phyloP scores from a whole-genome alignment of 2,329 filamentous ascomycete species.

The Raffaelea ambrosiae region DNA sequence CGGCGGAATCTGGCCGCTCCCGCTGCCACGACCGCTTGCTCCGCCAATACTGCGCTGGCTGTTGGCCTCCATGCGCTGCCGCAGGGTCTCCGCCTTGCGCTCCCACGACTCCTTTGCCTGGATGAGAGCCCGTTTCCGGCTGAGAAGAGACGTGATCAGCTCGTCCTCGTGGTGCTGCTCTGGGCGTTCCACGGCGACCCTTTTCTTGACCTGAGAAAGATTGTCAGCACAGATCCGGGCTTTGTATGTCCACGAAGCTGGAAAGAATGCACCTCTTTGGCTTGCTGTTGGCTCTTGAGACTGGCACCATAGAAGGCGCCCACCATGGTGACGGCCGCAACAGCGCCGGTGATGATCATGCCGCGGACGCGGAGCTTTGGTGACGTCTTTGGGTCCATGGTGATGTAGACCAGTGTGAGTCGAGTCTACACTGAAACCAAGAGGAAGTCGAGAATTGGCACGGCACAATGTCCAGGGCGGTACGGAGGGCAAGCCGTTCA shows the following conservation, averaged over 20 bases:
- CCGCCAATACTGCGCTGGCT: too few relatives aligned
- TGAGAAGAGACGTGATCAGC: constrained; percentile 21
- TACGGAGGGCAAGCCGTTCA: not conserved
- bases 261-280: constrained; percentile 6
- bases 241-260: too few relatives aligned
- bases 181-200: constrained; percentile 11
- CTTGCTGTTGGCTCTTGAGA: constrained; percentile 21
- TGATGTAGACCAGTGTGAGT: not conserved
- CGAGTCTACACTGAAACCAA: not conserved
- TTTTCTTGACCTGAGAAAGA: constrained; percentile 9
- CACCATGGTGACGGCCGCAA: constrained; percentile 20
- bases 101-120: constrained; percentile 19
- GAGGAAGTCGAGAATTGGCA: not conserved
- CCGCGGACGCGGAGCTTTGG: constrained; percentile 11
- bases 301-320: constrained; percentile 24
- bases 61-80: constrained; percentile 16
- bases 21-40: too few relatives aligned
- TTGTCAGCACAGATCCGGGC: too few relatives aligned
- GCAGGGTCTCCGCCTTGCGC: constrained; percentile 20
- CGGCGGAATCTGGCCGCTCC: too few relatives aligned
- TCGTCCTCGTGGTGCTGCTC: constrained; percentile 18
- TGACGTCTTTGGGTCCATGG: not conserved
- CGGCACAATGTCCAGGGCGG: not conserved
- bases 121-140: constrained; percentile 16
- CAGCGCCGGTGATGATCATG: constrained; percentile 14